Base-by-base conservation (phyloP, 1,284 basidiomycete genomes). In the Ustilago vetiveriae region DNA sequence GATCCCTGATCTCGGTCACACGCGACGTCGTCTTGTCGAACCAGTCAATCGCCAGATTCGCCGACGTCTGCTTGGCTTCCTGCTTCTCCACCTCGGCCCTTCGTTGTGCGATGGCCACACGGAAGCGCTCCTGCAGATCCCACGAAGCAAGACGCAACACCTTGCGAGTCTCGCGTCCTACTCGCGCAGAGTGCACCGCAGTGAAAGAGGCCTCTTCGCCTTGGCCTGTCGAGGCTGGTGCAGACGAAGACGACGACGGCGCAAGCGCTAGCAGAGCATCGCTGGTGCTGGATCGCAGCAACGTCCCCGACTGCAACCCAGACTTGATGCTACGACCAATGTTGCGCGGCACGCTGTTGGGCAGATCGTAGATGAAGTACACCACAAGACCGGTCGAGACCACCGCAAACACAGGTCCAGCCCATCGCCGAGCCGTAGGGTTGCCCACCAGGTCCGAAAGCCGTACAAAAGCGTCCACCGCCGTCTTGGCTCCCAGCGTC, bases 111-210 rank as follows among this genome's bases (percentile, higher is more conserved):
- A 94, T 87, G 8, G 92, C 91, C 2, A 84, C 85, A 45, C 88
- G 86, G 86, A 95, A 97, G 40, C 90, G 87, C 82, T 93, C 91
- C 69, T 87, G 87, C 59, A 96, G 83, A 82, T 98, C 94, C 91
- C 92, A 97, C 17, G 90, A 89, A n/a, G 91, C 94, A 16, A 95
- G 83, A 43, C 94, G 86, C 74, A 99, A 84, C 43, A 99, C 95
- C 84, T 98, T 98, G 78, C 95, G 88, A 17, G 92, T 92, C 86
- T 98, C 96, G 35, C 90, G 86, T 43, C 88, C 85, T 40, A 97
- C 86, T 14, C 95, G 86, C 40, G 85, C 85, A 0, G 88, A 86
- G 78, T 98, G 89, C 4, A 85, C 85, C 50, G 90, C 88, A 16
- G 89, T 85, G 78, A 90, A 96, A 37, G 59, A 69, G 8, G 51